phyloP scores from a whole-genome alignment of 345 rosid species.

The Eutrema japonicum region DNA sequence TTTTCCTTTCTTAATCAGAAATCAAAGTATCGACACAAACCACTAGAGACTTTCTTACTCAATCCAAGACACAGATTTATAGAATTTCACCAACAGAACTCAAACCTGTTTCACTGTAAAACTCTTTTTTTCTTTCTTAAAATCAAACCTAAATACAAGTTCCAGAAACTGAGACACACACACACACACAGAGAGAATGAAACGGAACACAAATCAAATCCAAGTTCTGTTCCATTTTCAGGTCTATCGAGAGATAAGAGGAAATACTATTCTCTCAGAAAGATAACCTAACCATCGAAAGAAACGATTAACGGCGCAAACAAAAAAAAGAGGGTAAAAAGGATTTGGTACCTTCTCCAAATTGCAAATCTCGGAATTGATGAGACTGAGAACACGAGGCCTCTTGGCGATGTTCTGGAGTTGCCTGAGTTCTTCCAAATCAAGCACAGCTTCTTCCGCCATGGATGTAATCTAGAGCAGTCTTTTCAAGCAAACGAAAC shows the following conservation, averaged over 20 bases:
- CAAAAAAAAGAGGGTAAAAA: neutral
- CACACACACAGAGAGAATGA: neutral
- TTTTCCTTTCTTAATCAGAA: neutral
- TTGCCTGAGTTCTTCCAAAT: constrained; percentile 78
- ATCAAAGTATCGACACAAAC: neutral
- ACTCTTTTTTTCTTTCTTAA: neutral
- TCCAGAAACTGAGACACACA: constrained; percentile 11
- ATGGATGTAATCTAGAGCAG: constrained; percentile 40
- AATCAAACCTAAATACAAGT: neutral
- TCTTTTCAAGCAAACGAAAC: constrained; percentile 19
- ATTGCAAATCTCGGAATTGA: constrained; percentile 63
- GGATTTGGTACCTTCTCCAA: constrained; percentile 65
- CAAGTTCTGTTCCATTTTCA: neutral
- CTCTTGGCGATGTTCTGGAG: constrained; percentile 77
- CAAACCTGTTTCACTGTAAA: constrained; percentile 1
- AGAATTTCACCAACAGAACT: neutral
- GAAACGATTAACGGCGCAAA: neutral
- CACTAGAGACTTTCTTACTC: neutral
- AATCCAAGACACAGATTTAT: neutral
- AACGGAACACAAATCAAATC: constrained; percentile 9
- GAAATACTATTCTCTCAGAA: neutral
- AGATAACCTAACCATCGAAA: neutral
- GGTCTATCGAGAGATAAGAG: neutral
- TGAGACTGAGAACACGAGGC: constrained; percentile 65
- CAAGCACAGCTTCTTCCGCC: constrained; percentile 71